Conservation (phyloP, 208 protist species). For the Phytomonas francai region DNA sequence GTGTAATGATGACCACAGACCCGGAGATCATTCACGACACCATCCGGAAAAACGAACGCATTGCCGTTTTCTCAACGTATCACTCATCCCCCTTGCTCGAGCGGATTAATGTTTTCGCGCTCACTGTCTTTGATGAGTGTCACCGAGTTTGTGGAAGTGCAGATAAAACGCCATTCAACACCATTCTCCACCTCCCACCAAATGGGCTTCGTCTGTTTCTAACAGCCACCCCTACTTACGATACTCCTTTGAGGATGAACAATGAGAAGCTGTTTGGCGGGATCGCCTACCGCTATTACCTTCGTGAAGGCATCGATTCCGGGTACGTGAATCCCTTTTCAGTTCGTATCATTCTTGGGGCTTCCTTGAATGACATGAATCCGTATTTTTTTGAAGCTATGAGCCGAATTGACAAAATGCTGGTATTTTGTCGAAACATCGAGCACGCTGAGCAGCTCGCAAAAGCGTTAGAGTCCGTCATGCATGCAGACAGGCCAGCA, state of each 20-base stretch:
- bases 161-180: constrained; percentile 58
- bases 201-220: constrained; percentile 52
- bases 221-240: constrained; percentile 68
- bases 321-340: constrained; percentile 69
- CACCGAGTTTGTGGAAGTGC: constrained; percentile 71
- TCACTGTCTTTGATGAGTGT: constrained; percentile 76
- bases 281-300: constrained; percentile 73
- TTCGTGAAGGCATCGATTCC: constrained; percentile 67
- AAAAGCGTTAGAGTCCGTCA: background rate
- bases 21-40: constrained; percentile 27
- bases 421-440: constrained; percentile 68
- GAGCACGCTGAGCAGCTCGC: constrained; percentile 33
- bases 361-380: constrained; percentile 28
- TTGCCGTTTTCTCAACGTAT: constrained; percentile 65
- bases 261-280: constrained; percentile 56
- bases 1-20: constrained; percentile 57
- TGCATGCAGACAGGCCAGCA: constrained; percentile 14
- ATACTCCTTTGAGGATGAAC: constrained; percentile 74
- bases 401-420: constrained; percentile 63
- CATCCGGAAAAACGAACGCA: constrained; percentile 19
- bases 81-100: constrained; percentile 64
- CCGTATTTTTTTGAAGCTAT: constrained; percentile 74
- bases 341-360: constrained; percentile 48
- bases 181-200: constrained; percentile 38
- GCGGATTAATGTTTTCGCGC: constrained; percentile 28